Evolutionary conservation across 768 basidiomycete species (phyloP).

Genomic region (Lenzites betulinus): DNA sequence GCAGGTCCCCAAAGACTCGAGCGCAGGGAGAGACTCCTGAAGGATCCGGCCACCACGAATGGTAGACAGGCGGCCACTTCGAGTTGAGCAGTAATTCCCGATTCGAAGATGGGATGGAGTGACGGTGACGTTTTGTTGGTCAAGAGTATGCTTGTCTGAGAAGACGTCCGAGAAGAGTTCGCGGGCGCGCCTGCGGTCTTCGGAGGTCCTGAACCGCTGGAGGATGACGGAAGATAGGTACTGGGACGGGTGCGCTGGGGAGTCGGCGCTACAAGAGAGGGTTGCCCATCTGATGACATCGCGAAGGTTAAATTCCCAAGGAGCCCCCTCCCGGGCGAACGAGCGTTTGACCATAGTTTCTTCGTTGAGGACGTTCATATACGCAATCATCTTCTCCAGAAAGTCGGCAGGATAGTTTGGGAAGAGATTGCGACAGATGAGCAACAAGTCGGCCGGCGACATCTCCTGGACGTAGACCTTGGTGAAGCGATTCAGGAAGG

Average conservation of each 20-base stretch:
- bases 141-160: conserved; percentile 25
- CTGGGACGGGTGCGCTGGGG: conserved; percentile 53
- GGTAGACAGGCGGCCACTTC: conserved; percentile 37
- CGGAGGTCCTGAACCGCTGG: conserved; percentile 77
- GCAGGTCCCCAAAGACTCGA: conserved; percentile 78
- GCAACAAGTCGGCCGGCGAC: conserved; percentile 69
- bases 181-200: conserved; percentile 60
- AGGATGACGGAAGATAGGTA: conserved; percentile 77
- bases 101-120: conserved; percentile 58
- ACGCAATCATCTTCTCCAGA: conserved; percentile 77
- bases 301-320: conserved; percentile 98
- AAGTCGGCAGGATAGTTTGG: conserved; percentile 54
- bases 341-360: conserved; percentile 61
- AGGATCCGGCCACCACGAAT: conserved; percentile 52
- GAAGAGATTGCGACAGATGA: conserved; percentile 77
- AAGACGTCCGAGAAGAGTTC: conserved; percentile 59
- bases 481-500: conserved; percentile 98
- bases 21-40: conserved; percentile 59
- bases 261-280: conserved; percentile 42
- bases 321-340: conserved; percentile 80
- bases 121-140: conserved; percentile 35
- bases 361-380: conserved; percentile 71
- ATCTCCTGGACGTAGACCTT: conserved; percentile 94
- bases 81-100: conserved; percentile 55
- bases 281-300: conserved; percentile 90